phyloP scores from a whole-genome alignment of 2,329 filamentous ascomycete genomes.

The Cadophora malorum region DNA sequence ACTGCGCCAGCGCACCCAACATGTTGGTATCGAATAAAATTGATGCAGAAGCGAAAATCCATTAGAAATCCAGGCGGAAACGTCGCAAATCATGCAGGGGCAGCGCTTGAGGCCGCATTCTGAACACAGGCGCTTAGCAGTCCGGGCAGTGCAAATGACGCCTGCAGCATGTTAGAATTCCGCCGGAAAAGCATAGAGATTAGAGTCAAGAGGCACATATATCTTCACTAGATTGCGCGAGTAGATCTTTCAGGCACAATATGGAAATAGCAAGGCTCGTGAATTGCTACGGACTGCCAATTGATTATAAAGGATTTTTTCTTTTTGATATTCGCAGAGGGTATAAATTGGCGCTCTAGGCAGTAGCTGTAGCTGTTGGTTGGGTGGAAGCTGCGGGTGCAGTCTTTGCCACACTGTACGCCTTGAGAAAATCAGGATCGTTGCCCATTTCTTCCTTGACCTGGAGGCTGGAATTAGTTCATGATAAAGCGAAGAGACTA shows the following conservation, averaged over 20 bases:
- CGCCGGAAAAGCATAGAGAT: background rate
- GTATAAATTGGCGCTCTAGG: conserved; percentile 22
- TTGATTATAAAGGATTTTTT: background rate
- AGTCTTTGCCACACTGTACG: conserved; percentile 62
- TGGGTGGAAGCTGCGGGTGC: conserved; percentile 16
- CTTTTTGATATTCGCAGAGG: conserved; percentile 18
- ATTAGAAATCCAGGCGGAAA: background rate
- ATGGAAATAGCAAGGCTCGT: background rate
- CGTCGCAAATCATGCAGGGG: background rate
- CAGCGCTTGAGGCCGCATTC: background rate
- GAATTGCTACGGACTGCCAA: conserved; percentile 6
- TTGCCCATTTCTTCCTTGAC: conserved; percentile 92
- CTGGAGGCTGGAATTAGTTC: conserved; percentile 52
- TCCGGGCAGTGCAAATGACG: conserved; percentile 2
- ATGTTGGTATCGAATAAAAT: conserved; percentile 9
- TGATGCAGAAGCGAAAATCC: background rate
- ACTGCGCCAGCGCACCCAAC: background rate
- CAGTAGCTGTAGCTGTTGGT: conserved; percentile 17
- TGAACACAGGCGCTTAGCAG: conserved; percentile 3
- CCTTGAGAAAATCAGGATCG: conserved; percentile 80
- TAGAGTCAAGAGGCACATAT: background rate
- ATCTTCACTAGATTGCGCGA: background rate
- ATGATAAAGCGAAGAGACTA: background rate
- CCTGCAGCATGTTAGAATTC: background rate
- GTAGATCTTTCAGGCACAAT: background rate